Conservation (phyloP, 2,329 filamentous ascomycete genomes). For the Fusarium algeriense region DNA sequence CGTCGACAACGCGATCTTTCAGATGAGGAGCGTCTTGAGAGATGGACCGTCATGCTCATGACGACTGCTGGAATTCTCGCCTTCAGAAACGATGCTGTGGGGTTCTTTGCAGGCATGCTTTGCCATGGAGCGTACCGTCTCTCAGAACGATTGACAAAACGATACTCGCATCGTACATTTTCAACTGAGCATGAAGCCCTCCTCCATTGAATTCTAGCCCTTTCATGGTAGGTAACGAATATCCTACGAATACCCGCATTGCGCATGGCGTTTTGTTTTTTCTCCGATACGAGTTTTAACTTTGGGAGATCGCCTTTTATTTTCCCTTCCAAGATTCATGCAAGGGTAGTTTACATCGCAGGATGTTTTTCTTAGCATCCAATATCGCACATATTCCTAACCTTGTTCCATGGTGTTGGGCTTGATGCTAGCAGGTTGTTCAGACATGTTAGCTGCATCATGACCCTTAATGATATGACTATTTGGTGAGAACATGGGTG, state of each 20-base stretch:
- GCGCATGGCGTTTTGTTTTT: background rate
- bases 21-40: constrained; percentile 76
- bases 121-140: constrained; percentile 78
- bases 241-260: background rate
- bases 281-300: background rate
- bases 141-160: constrained; percentile 57
- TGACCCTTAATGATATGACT: background rate
- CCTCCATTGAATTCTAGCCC: constrained; percentile 39
- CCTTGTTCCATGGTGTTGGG: background rate
- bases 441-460: background rate
- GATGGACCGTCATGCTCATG: constrained; percentile 91
- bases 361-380: background rate
- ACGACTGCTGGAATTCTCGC: constrained; percentile 85
- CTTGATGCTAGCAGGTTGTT: background rate
- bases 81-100: constrained; percentile 90
- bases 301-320: background rate
- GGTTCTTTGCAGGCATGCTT: constrained; percentile 84
- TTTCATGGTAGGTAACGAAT: background rate
- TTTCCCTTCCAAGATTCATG: background rate
- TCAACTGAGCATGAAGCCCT: constrained; percentile 50
- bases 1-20: constrained; percentile 66
- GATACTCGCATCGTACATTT: constrained; percentile 46
- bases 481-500: background rate
- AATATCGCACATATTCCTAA: background rate
- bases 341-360: background rate